Conservation (phyloP, 192 early-diverging fungal genomes). For the Piromyces sp. region DNA sequence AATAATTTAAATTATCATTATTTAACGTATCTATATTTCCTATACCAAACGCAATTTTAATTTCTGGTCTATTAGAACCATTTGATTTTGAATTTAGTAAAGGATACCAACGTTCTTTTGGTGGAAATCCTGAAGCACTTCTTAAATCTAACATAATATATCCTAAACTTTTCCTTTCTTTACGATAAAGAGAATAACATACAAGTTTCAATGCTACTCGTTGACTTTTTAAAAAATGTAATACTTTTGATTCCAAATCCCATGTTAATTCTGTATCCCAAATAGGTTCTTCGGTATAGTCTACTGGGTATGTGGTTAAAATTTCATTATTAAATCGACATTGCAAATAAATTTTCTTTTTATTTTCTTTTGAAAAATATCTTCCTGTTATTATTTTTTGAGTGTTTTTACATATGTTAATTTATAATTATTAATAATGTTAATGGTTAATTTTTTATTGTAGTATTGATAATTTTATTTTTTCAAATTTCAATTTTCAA, state of each 20-base stretch:
- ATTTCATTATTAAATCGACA: conserved; percentile 48
- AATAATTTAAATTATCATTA: not conserved
- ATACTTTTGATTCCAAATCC: conserved; percentile 19
- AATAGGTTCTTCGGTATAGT: conserved; percentile 15
- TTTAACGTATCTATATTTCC: not conserved
- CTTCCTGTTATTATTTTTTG: not conserved
- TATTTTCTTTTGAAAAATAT: not conserved
- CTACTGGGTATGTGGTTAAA: conserved; percentile 31
- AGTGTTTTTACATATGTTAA: too few species aligned
- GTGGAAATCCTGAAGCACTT: conserved; percentile 8
- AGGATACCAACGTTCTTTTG: conserved; percentile 20
- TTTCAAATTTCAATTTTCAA: too few species aligned
- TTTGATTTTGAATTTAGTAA: conserved; percentile 19
- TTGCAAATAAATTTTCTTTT: conserved; percentile 19
- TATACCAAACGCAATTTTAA: conserved; percentile 30
- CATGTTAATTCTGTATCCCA: conserved; percentile 45
- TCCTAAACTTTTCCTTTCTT: conserved; percentile 18
- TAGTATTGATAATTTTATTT: too few species aligned
- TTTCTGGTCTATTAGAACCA: conserved; percentile 19
- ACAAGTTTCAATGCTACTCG: conserved; percentile 25
- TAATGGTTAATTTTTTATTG: too few species aligned
- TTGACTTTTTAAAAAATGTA: conserved; percentile 22
- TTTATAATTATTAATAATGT: too few species aligned
- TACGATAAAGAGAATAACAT: conserved; percentile 15
- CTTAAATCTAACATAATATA: conserved; percentile 38